Conservation (phyloP, 176 grass and related monocot genomes). For the sorghum (Sorghum bicolor) region DNA sequence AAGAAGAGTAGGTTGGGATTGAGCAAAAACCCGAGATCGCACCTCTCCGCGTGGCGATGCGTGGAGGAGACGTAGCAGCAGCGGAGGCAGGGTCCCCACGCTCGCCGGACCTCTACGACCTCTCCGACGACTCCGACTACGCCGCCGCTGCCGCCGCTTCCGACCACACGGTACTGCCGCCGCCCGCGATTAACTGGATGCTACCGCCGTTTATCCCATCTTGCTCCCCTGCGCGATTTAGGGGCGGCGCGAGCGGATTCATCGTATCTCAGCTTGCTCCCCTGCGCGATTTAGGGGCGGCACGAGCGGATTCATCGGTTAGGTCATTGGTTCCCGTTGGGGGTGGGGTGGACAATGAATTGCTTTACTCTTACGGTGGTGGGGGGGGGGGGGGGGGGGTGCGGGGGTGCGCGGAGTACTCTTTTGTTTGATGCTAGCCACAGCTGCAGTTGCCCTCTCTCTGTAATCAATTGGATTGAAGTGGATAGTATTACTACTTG, state of each 20-base stretch:
- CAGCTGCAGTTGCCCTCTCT: background rate
- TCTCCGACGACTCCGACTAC: slow-evolving; percentile 97
- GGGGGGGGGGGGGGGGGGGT: no score
- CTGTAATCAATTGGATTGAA: background rate
- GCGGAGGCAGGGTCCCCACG: slow-evolving; percentile 40
- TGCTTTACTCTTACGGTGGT: background rate
- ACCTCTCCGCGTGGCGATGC: slow-evolving; percentile 36
- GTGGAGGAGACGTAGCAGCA: slow-evolving; percentile 22
- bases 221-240: background rate
- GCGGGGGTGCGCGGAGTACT: background rate
- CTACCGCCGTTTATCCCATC: background rate
- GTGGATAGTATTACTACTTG: background rate
- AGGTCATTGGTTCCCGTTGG: background rate
- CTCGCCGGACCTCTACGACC: slow-evolving; percentile 69
- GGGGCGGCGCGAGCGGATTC: background rate
- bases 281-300: background rate
- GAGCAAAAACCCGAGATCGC: slow-evolving; percentile 18
- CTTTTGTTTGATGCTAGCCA: background rate
- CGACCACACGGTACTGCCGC: slow-evolving; percentile 23
- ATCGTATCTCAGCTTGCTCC: background rate
- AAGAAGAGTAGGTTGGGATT: slow-evolving; percentile 20
- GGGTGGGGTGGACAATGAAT: background rate
- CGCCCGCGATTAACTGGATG: background rate
- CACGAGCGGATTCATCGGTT: background rate
- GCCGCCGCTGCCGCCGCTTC: slow-evolving; percentile 54